Conservation (phyloP, 108 stramenopile species). For the Discostella pseudostelligera region DNA sequence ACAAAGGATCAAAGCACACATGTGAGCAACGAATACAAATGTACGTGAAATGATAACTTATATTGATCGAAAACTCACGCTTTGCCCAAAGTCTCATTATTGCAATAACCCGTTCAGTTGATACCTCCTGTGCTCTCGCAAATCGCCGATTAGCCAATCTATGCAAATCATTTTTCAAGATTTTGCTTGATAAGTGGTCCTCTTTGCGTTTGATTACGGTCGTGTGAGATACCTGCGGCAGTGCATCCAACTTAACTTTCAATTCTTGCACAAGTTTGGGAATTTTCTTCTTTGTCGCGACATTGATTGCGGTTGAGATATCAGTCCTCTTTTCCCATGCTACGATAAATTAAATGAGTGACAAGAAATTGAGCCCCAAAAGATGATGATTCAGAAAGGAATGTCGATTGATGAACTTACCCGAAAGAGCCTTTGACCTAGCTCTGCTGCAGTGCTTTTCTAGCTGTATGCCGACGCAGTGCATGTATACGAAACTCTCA, state of each 20-base stretch:
- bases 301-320: conserved; percentile 83
- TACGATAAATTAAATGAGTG: background rate
- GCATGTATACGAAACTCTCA: conserved; percentile 87
- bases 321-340: conserved; percentile 87
- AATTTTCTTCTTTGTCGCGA: conserved; percentile 75
- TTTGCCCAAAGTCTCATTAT: conserved; percentile 78
- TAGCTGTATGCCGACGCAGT: conserved; percentile 80
- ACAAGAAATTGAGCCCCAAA: background rate
- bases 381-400: background rate
- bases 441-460: conserved; percentile 74
- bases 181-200: conserved; percentile 75
- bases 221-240: conserved; percentile 77
- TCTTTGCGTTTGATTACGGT: conserved; percentile 84
- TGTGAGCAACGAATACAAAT: background rate
- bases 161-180: conserved; percentile 69
- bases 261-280: conserved; percentile 69
- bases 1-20: background rate
- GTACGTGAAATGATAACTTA: background rate
- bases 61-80: conserved; percentile 40
- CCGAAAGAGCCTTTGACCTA: conserved; percentile 65
- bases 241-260: conserved; percentile 63
- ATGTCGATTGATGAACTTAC: conserved; percentile 22
- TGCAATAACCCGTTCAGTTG: conserved; percentile 67
- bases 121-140: conserved; percentile 64
- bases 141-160: conserved; percentile 70